Evolutionary conservation across 139 green algal genomes (phyloP), one percentile per base, ranked within the genome.

Genomic region (Coelastrella sp.): DNA sequence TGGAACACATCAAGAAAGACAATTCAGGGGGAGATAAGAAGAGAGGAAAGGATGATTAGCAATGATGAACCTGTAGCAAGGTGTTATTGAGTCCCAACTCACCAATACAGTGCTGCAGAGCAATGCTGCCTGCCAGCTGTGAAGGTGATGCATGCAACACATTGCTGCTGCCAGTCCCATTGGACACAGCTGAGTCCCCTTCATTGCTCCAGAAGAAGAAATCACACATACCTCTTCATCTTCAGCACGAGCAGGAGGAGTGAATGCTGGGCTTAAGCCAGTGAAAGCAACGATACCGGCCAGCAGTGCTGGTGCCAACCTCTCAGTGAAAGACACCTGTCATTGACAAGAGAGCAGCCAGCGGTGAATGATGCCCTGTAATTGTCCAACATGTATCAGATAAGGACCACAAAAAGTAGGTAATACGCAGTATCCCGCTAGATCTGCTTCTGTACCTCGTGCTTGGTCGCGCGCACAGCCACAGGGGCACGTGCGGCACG

Each of bases 161-260:
- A n/a, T n/a, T n/a, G n/a, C n/a, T n/a, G n/a, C n/a, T n/a, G n/a
- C n/a, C n/a, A n/a, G n/a, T n/a, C n/a, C n/a, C n/a, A n/a, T n/a
- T n/a, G n/a, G n/a, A n/a, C n/a, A n/a, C n/a, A n/a, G n/a, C n/a
- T n/a, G n/a, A n/a, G n/a, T n/a, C n/a, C n/a, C n/a, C n/a, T n/a
- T n/a, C n/a, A n/a, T n/a, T n/a, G n/a, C n/a, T n/a, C n/a, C n/a
- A n/a, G n/a, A n/a, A n/a, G n/a, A n/a, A n/a, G n/a, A n/a, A n/a
- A n/a, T n/a, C n/a, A 57, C 45, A 13, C 34, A 13, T 41, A 84
- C 60, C 78, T 84, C 62, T 53, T 84, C 77, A 1, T 84, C 78
- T 34, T 84, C 62, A 38, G 78, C 78, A 32, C 9, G 41, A 32
- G 78, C 78, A 35, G 27, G 5, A n/a, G 78, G 60, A 23, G 78